These are phyloP conservation scores for Aspergillus egyptiacus DNA, from an alignment of 495 filamentous ascomycete genomes.

Conservation along the genomic window DNA sequence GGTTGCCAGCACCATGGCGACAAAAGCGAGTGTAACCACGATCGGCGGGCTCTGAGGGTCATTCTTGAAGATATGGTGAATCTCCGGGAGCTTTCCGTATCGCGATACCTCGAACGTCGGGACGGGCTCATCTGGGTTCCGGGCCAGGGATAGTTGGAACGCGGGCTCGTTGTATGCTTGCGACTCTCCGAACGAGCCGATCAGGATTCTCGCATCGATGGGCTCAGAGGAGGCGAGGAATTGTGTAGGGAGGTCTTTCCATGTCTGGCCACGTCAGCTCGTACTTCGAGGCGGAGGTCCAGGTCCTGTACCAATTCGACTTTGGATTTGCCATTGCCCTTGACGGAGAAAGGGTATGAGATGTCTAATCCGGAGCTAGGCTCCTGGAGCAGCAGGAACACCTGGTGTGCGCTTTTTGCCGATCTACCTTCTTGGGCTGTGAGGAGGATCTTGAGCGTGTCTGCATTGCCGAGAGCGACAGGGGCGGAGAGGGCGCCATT, in stretches of 20 bases:
- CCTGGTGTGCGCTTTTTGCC: slow-evolving; percentile 82
- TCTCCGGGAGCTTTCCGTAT: slow-evolving; percentile 77
- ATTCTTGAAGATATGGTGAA: slow-evolving; percentile 83
- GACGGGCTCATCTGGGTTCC: slow-evolving; percentile 56
- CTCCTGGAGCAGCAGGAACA: slow-evolving; percentile 79
- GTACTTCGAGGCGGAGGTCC: slow-evolving; percentile 1
- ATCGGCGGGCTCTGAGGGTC: slow-evolving; percentile 77
- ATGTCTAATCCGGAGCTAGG: slow-evolving; percentile 70
- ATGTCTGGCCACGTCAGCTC: slow-evolving; percentile 53
- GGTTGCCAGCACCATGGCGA: slow-evolving; percentile 60
- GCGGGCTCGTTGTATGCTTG: slow-evolving; percentile 56
- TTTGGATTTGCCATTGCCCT: slow-evolving; percentile 79
- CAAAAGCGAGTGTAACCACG: slow-evolving; percentile 74
- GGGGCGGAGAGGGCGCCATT: slow-evolving; percentile 58
- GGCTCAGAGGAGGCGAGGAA: slow-evolving; percentile 61
- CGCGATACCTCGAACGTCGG: slow-evolving; percentile 55
- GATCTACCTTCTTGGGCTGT: slow-evolving; percentile 74
- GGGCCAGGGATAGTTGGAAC: slow-evolving; percentile 60
- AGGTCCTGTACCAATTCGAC: slow-evolving; percentile 65
- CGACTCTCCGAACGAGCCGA: slow-evolving; percentile 80
- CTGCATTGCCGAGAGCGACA: slow-evolving; percentile 57
- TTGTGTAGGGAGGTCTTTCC: slow-evolving; percentile 84
- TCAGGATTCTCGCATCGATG: slow-evolving; percentile 68
- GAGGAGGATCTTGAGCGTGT: slow-evolving; percentile 76
- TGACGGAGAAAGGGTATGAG: slow-evolving; percentile 79